A percentile compares a stretch with the other conserved stretches of the same genome.
These are phyloP conservation scores for Cucurbita moschata DNA, from an alignment of 306 rosid species.

Conservation along the genomic window DNA sequence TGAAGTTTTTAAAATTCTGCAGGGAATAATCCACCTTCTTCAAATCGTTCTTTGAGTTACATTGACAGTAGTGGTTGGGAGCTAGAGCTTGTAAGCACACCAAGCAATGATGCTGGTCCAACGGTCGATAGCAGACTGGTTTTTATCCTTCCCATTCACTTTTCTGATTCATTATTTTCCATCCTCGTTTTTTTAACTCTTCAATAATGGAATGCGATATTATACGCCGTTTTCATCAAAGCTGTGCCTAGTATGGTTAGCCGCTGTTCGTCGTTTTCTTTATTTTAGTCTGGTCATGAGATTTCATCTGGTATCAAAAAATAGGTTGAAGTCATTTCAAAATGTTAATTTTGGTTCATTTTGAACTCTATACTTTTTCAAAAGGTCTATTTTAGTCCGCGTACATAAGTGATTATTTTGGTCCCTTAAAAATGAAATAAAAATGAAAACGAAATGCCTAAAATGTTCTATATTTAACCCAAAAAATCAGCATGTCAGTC, in stretches of 20 bases:
- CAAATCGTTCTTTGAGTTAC: constrained; percentile 22
- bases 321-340: no score
- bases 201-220: background rate
- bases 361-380: no score
- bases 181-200: background rate
- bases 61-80: constrained; percentile 82
- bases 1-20: background rate
- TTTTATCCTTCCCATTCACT: constrained; percentile 3
- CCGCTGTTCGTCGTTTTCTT: background rate
- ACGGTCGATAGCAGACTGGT: constrained; percentile 41
- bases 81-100: constrained; percentile 63
- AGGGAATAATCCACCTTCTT: constrained; percentile 33
- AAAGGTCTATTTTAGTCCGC: no score
- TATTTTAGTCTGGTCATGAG: no score
- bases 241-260: background rate
- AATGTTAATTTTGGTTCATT: no score
- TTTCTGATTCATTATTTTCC: background rate
- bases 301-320: no score
- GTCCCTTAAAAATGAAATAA: no score
- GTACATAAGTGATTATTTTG: no score
- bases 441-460: no score
- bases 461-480: no score
- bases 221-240: background rate
- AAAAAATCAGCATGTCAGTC: no score
- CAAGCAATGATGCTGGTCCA: constrained; percentile 43